Base-by-base conservation (phyloP, 768 basidiomycete species). In the Boletus insuetus region DNA sequence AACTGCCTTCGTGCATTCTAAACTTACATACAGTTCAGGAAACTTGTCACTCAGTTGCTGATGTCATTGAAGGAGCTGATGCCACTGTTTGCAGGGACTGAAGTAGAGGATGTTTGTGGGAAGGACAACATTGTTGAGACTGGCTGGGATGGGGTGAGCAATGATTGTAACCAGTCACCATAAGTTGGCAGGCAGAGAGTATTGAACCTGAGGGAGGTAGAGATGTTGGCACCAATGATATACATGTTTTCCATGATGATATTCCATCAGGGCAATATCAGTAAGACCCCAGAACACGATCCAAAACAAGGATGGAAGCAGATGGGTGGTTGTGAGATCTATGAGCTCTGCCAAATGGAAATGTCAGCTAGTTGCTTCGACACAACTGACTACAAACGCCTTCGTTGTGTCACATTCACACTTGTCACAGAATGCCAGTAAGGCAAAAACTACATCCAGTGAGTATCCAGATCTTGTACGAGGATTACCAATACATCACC, bases 111-210 rank as follows among this genome's bases (percentile, higher is more conserved):
- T 3, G 20, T 67, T 68, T 24, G 46, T 32, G 2, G 66, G 67
- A 20, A 67, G 66, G 14, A 69, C 49, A 11, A 67, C 64, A 51
- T 56, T 24, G 19, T 55, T 41, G 17, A 68, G 71, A 1, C 87
- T 87, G 51, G 79, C 71, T 20, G 67, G 56, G 19, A 69, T 59
- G n/a, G 3, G 68, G 63, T 19, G 17, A 58, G 68, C 90, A 92
- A 61, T 82, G 77, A 58, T 85, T 85, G 58, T 75, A 89, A 56
- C 90, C 89, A 91, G 58, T 82, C 84, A 4, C 89, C 89, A 58
- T 81, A 89, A 51, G 82, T 79, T 10, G 61, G 54, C 6, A 84
- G 88, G 63, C 87, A 89, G 3, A 75, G 66, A 0, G 87, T 89
- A 16, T 77, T 62, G 79, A 83, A 89, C 38, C 74, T 73, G 44